phyloP scores from a whole-genome alignment of 2,329 filamentous ascomycete genomes.

The Aspergillus pseudonomiae region DNA sequence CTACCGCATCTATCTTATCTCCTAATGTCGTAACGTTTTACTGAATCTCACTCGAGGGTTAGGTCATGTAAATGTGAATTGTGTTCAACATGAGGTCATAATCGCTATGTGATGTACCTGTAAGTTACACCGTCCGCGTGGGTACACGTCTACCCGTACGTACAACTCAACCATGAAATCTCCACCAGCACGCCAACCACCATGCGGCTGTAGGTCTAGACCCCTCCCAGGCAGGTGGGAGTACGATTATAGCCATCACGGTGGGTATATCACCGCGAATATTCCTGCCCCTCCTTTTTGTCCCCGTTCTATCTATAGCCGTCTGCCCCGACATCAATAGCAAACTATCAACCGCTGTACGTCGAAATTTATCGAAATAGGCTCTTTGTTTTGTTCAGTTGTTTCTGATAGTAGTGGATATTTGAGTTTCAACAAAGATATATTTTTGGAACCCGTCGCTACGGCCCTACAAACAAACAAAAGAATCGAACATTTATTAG shows the following conservation, averaged over 20 bases:
- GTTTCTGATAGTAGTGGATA: not conserved
- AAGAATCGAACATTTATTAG: no score
- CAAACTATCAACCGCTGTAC: not conserved
- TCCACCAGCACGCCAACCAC: not conserved
- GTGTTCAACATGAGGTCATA: no score
- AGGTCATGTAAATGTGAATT: conserved; percentile 1
- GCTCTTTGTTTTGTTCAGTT: not conserved
- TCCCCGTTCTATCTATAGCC: not conserved
- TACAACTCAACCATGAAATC: not conserved
- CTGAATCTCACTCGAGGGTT: conserved; percentile 2
- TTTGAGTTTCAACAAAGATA: not conserved
- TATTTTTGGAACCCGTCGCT: not conserved
- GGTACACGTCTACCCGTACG: not conserved
- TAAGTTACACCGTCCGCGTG: not conserved
- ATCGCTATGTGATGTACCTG: not conserved
- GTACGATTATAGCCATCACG: not conserved
- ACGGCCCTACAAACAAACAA: no score
- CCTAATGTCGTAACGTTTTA: conserved; percentile 19
- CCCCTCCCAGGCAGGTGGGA: not conserved
- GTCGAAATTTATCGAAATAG: not conserved
- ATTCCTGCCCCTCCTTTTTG: not conserved
- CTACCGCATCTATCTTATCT: conserved; percentile 6
- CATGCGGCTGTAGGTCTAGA: not conserved
- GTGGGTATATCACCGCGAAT: not conserved
- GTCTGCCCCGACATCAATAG: not conserved